These are phyloP conservation scores for Jaapia argillacea DNA, from an alignment of 768 basidiomycete species.

Conservation along the genomic window DNA sequence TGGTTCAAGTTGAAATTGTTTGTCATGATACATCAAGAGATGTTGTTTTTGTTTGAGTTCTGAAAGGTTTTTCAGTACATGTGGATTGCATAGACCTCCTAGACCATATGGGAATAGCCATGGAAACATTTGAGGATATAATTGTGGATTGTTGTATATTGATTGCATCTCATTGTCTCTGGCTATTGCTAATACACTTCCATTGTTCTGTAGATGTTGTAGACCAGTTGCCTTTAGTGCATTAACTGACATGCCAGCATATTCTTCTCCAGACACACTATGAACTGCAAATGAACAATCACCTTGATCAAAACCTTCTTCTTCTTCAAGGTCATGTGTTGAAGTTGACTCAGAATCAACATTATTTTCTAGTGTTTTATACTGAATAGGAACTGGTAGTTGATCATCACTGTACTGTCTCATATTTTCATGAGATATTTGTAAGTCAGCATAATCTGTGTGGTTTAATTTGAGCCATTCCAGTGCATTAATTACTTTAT, in stretches of 20 bases:
- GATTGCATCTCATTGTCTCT: slow-evolving; percentile 16
- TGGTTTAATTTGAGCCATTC: slow-evolving; percentile 11
- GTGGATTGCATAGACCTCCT: not conserved
- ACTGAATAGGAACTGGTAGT: slow-evolving; percentile 13
- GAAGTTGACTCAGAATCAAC: not conserved
- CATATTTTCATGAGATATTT: slow-evolving; percentile 11
- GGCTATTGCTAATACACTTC: slow-evolving; percentile 20
- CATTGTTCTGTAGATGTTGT: slow-evolving; percentile 16
- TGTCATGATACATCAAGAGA: slow-evolving; percentile 11
- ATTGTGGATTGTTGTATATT: slow-evolving; percentile 22
- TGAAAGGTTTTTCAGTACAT: not conserved
- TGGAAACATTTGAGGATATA: slow-evolving; percentile 29
- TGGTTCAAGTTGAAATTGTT: slow-evolving; percentile 10
- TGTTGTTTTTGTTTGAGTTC: not conserved
- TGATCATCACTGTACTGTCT: slow-evolving; percentile 10
- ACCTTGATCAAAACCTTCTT: slow-evolving; percentile 21
- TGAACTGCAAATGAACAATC: slow-evolving; percentile 28
- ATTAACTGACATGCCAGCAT: slow-evolving; percentile 10
- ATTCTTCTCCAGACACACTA: slow-evolving; percentile 19
- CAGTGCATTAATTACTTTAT: slow-evolving; percentile 15
- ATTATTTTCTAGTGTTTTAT: not conserved
- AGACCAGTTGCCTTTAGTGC: slow-evolving; percentile 16
- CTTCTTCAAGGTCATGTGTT: slow-evolving; percentile 7
- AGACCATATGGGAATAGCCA: slow-evolving; percentile 32
- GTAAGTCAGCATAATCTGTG: slow-evolving; percentile 6